Evolutionary conservation across 2,329 filamentous ascomycete genomes (phyloP).

Genomic region (Penicillium sp.): DNA sequence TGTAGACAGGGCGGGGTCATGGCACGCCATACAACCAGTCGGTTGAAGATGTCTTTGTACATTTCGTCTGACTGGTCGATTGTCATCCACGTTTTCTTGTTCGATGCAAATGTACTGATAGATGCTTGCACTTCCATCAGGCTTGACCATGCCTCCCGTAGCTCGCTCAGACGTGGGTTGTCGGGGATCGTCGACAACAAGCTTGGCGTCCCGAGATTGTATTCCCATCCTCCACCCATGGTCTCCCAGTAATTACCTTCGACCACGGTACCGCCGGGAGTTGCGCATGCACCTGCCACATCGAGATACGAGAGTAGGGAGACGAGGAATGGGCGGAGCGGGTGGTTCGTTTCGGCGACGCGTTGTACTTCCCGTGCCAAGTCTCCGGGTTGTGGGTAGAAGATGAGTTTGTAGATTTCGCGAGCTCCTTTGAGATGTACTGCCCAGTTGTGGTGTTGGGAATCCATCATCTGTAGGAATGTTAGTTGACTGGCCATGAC

Average conservation of each 20-base stretch:
- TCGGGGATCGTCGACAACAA: constrained; percentile 25
- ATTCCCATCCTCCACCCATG: constrained; percentile 41
- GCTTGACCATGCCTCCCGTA: constrained; percentile 33
- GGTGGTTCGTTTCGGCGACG: constrained; percentile 34
- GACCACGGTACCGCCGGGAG: constrained; percentile 39
- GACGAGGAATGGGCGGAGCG: constrained; percentile 40
- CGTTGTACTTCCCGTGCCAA: constrained; percentile 30
- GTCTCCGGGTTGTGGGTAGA: constrained; percentile 27
- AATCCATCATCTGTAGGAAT: constrained; percentile 38
- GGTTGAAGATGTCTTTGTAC: constrained; percentile 32
- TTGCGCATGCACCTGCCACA: constrained; percentile 42
- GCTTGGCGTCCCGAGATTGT: constrained; percentile 37
- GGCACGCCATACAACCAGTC: constrained; percentile 32
- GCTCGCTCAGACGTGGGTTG: constrained; percentile 26
- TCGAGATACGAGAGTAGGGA: constrained; percentile 43
- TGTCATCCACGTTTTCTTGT: constrained; percentile 32
- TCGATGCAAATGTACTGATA: constrained; percentile 36
- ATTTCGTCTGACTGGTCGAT: constrained; percentile 31
- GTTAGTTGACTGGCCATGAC: background rate
- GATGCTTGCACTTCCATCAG: constrained; percentile 38
- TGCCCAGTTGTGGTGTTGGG: constrained; percentile 40
- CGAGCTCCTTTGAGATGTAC: constrained; percentile 42
- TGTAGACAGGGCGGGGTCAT: constrained; percentile 32
- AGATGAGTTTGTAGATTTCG: constrained; percentile 39
- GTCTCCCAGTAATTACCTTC: constrained; percentile 43